phyloP scores from a whole-genome alignment of 2,329 filamentous ascomycete species.

The Phialophora macrospora region DNA sequence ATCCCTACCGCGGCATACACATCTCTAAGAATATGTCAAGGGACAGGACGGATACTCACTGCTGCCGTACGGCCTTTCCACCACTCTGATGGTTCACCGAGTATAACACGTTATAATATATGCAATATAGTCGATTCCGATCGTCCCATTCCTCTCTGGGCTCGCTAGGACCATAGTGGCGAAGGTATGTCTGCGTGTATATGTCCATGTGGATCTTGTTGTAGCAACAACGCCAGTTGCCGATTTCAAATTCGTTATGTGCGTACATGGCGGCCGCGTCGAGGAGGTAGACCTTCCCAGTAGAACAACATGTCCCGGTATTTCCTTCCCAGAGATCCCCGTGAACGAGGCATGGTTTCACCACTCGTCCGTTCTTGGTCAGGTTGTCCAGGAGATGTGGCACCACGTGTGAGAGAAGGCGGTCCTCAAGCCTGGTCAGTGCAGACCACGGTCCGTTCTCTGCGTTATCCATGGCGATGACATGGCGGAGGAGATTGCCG shows the following conservation, averaged over 20 bases:
- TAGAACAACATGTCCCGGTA: slow-evolving; percentile 43
- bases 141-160: slow-evolving; percentile 35
- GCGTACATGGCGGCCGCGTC: slow-evolving; percentile 49
- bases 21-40: too few relatives aligned
- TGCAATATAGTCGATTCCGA: slow-evolving; percentile 36
- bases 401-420: slow-evolving; percentile 42
- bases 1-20: too few relatives aligned
- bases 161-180: slow-evolving; percentile 28
- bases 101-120: slow-evolving; percentile 33
- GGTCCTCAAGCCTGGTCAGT: slow-evolving; percentile 18
- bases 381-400: slow-evolving; percentile 41
- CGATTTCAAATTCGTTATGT: slow-evolving; percentile 46
- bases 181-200: slow-evolving; percentile 29
- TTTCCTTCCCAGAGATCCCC: slow-evolving; percentile 53
- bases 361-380: slow-evolving; percentile 37
- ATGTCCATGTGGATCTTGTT: slow-evolving; percentile 25
- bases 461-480: slow-evolving; percentile 42
- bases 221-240: slow-evolving; percentile 30
- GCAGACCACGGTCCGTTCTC: slow-evolving; percentile 43
- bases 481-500: slow-evolving; percentile 42
- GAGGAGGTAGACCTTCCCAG: slow-evolving; percentile 44
- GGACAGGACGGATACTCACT: slow-evolving; percentile 20
- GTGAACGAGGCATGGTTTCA: slow-evolving; percentile 46
- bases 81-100: slow-evolving; percentile 30
- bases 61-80: slow-evolving; percentile 33